phyloP scores from a whole-genome alignment of 257 asterid genomes.

The Scutellaria minor region DNA sequence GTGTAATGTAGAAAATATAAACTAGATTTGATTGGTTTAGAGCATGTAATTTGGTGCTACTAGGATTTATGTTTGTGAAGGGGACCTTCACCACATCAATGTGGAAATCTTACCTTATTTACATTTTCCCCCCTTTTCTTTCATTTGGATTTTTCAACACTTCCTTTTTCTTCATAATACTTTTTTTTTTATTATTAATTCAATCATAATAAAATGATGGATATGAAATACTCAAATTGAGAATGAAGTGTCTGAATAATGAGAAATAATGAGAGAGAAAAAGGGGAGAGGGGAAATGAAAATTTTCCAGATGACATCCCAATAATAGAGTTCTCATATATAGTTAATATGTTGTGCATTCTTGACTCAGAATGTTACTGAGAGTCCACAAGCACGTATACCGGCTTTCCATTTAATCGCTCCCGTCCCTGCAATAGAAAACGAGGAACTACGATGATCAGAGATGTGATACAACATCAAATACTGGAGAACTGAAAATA shows the following conservation, averaged over 20 bases:
- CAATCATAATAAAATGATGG: no score
- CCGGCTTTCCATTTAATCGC: conserved; percentile 71
- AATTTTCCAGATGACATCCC: conserved; percentile 11
- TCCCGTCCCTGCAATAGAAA: conserved; percentile 59
- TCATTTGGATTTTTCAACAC: no score
- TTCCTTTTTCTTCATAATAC: no score
- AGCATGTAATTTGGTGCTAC: conserved; percentile 40
- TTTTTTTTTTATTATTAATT: no score
- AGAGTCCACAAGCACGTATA: conserved; percentile 71
- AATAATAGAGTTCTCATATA: background rate
- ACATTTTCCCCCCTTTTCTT: no score
- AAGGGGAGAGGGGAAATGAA: background rate
- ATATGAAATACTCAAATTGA: no score
- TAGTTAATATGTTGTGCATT: background rate
- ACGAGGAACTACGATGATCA: background rate
- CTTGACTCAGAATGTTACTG: conserved; percentile 39
- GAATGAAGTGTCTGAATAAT: background rate
- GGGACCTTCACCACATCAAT: conserved; percentile 36
- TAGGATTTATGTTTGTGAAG: conserved; percentile 22
- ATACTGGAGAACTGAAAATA: no score
- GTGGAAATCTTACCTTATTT: conserved; percentile 33
- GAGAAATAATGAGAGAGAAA: conserved; percentile 8
- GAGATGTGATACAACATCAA: background rate
- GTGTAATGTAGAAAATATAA: background rate
- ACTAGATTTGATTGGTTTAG: background rate